Base-by-base conservation (phyloP, 2,329 filamentous ascomycete species). In the Apiospora koreana region DNA sequence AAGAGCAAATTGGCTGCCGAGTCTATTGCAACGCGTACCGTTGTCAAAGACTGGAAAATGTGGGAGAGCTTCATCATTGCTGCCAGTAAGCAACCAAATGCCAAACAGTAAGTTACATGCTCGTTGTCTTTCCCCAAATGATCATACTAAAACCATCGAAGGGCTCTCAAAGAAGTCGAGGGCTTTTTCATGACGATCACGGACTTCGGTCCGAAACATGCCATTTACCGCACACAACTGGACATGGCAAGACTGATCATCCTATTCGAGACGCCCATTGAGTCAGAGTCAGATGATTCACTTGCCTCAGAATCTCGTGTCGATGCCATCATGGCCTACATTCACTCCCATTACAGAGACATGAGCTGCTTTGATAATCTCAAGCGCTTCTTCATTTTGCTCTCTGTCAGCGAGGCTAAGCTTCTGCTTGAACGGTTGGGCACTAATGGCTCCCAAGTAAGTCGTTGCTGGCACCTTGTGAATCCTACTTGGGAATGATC, bases 361-460 rank as follows among this genome's bases (percentile, higher is more conserved):
- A 76, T 79, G 5, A 79, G 81, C 8, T 85, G 80, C 69, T 87
- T 88, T 69, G 81, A 83, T 43, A 86, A 87, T 66, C 74, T 87
- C 50, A 86, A 83, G 71, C 72, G 73, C 0, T 86, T 85, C 69
- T 77, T 85, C 3, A 81, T 84, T 50, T 76, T 78, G 25, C 80
- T 89, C 0, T 79, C 76, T 1, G 77, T 81, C 2, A 74, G 78
- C 0, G 85, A 86, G 8, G 74, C 83, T 9, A 80, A 79, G 54
- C 71, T 79, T 0, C 79, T 83, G 65, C 71, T 83, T 4, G 76
- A 78, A 0, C 74, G 74, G 5, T 70, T 85, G 38, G 69, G 67
- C 41, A 46, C 21, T 31, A 35, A 43, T 28, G 73, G 79, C 1
- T 75, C 78, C 2, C 75, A 80, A 73, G 81, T 82, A 69, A 69